Evolutionary conservation across 352 stramenopile species (phyloP), one percentile per base, ranked within the genome.

Genomic region (Pythium vanterpoolii): DNA sequence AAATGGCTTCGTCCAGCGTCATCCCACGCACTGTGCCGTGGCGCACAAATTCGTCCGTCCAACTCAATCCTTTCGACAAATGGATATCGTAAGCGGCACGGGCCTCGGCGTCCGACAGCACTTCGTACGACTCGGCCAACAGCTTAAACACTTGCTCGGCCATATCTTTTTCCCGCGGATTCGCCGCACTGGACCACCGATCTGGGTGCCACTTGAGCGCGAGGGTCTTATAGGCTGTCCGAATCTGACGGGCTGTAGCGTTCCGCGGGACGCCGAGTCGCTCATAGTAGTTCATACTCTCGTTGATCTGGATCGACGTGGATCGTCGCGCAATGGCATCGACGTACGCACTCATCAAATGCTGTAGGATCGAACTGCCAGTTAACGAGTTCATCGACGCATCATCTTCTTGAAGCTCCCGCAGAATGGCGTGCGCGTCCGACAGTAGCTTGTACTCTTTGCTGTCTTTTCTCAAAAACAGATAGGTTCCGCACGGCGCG

Each of bases 131-230:
- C 62, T 94, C 86, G 13, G 86, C 86, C 18, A 94, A 62, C 6
- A 95, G 56, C 56, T 95, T 95, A 51, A 95, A 95, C 18, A 89
- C 75, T 33, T 86, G 68, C 40, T 93, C 84, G 8, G 83, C 84
- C 21, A 80, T 83, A 14, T 85, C 68, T 46, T 83, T 71, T 54
- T 94, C 84, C 26, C 82, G 64, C 5, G 79, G 59, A 34, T 69
- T 70, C 14, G 56, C 54, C 0, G 66, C 69, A 27, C 76, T 77
- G 1, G 86, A 65, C 82, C 81, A 94, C 5, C 84, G 83, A 63
- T 95, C 86, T 5, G 86, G 84, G 56, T 95, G 86, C 86, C 86
- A 95, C 54, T 91, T 92, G n/a, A 95, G 61, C 16, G 86, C 86
- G 11, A 93, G 50, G 4, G 66, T 62, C 28, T 86, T 89, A 69